phyloP scores from a whole-genome alignment of 2,329 filamentous ascomycete genomes.

The Verticillium isaacii region DNA sequence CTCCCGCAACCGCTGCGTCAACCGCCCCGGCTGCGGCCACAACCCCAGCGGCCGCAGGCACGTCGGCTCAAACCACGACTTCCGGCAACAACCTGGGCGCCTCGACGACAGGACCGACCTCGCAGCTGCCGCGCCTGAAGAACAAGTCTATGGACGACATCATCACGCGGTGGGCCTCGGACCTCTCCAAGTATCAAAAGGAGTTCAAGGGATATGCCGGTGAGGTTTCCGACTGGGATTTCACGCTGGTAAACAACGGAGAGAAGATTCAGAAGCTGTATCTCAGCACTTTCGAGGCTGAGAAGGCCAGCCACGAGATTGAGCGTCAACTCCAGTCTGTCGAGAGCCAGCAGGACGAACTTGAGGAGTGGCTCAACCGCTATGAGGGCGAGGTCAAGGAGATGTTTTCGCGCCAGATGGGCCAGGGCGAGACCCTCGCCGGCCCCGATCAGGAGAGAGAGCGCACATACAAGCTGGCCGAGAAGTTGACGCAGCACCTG shows the following conservation, averaged over 20 bases:
- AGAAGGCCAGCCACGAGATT: conserved; percentile 87
- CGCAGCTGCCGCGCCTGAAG: conserved; percentile 84
- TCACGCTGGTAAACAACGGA: conserved; percentile 85
- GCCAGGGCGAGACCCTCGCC: conserved; percentile 68
- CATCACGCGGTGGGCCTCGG: conserved; percentile 92
- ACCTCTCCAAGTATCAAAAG: conserved; percentile 93
- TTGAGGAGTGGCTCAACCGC: conserved; percentile 80
- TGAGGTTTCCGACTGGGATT: conserved; percentile 86
- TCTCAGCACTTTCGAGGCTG: conserved; percentile 85
- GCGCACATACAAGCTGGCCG: conserved; percentile 90
- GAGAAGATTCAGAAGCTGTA: conserved; percentile 95
- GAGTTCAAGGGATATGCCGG: conserved; percentile 89
- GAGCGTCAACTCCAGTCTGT: conserved; percentile 86
- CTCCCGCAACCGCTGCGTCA: conserved; percentile 11
- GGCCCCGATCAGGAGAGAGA: conserved; percentile 95
- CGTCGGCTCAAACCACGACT: conserved; percentile 15
- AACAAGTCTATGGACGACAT: conserved; percentile 99
- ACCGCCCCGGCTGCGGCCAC: conserved; percentile 22
- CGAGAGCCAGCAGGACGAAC: conserved; percentile 88
- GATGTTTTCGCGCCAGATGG: conserved; percentile 75
- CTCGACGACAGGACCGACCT: conserved; percentile 75
- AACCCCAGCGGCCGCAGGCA: conserved; percentile 21
- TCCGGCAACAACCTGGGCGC: conserved; percentile 49
- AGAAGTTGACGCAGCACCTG: conserved; percentile 84
- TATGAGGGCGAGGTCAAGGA: conserved; percentile 92